Conservation (phyloP, 768 basidiomycete species). For the Suillus lakei region DNA sequence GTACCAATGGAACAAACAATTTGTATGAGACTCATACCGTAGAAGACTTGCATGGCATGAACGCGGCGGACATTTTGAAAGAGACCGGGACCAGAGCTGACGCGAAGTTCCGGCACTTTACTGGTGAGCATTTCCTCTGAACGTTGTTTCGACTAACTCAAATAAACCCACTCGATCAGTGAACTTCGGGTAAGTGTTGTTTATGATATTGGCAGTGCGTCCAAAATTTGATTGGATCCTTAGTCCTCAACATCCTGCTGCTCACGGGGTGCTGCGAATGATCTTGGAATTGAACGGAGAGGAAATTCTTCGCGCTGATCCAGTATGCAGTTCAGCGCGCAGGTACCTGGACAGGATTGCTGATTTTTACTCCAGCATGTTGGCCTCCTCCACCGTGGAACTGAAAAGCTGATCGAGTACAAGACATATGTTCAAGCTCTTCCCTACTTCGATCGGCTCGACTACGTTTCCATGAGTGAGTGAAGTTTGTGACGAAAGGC, state of each 20-base stretch:
- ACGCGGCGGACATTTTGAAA: constrained; percentile 77
- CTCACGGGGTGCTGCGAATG: constrained; percentile 96
- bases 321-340: constrained; percentile 49
- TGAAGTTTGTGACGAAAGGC: constrained; percentile 12
- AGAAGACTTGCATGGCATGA: constrained; percentile 84
- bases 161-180: constrained; percentile 50
- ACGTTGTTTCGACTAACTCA: constrained; percentile 7
- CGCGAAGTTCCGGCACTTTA: constrained; percentile 90
- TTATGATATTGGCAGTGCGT: background rate
- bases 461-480: constrained; percentile 99
- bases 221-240: constrained; percentile 4
- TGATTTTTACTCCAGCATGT: constrained; percentile 65
- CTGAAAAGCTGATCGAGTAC: constrained; percentile 98
- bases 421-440: constrained; percentile 98
- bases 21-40: constrained; percentile 73
- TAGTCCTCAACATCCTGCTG: constrained; percentile 93
- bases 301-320: constrained; percentile 87
- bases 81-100: constrained; percentile 76
- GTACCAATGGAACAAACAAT: constrained; percentile 44
- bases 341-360: background rate
- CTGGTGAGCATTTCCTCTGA: constrained; percentile 56
- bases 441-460: constrained; percentile 98
- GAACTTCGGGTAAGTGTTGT: constrained; percentile 78
- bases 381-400: constrained; percentile 95
- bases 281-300: constrained; percentile 98